Evolutionary conservation across 768 basidiomycete genomes (phyloP).

Genomic region (Auriscalpium microsporum): DNA sequence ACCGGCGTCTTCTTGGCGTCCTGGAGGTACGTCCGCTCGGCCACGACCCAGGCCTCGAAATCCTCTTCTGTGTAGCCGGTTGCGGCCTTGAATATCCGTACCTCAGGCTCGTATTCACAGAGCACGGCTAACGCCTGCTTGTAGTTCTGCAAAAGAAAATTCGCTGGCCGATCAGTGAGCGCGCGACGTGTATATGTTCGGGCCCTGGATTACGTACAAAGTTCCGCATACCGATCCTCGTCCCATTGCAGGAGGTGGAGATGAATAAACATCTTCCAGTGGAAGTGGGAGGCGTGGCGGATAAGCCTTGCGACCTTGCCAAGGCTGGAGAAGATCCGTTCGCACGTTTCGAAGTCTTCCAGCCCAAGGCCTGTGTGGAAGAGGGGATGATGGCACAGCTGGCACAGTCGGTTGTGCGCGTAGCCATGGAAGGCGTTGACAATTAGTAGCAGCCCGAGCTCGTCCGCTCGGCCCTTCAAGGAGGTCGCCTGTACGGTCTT

Average conservation of each 20-base stretch:
- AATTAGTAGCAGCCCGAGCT: neutral
- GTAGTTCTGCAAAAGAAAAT: neutral
- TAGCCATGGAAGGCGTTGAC: constrained; percentile 1
- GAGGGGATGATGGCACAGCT: neutral
- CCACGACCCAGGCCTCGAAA: neutral
- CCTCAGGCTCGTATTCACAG: neutral
- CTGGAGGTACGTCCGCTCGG: neutral
- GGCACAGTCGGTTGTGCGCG: neutral
- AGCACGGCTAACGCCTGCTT: neutral
- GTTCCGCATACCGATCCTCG: neutral
- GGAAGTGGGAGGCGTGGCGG: neutral
- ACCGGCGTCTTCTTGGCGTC: neutral
- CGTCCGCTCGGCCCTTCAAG: neutral
- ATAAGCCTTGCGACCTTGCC: neutral
- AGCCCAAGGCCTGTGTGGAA: neutral
- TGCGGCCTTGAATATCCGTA: neutral
- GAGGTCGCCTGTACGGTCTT: neutral
- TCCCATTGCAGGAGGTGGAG: neutral
- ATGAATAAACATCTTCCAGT: neutral
- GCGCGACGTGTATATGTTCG: no score
- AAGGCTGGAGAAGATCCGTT: neutral
- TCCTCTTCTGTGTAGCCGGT: neutral
- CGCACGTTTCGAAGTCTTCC: neutral
- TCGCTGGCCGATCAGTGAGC: neutral
- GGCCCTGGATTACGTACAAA: neutral